A percentile compares a stretch with the other conserved stretches of the same genome.
These are phyloP conservation scores for Nemania sp. DNA, from an alignment of 2,329 filamentous ascomycete species.

Conservation along the genomic window DNA sequence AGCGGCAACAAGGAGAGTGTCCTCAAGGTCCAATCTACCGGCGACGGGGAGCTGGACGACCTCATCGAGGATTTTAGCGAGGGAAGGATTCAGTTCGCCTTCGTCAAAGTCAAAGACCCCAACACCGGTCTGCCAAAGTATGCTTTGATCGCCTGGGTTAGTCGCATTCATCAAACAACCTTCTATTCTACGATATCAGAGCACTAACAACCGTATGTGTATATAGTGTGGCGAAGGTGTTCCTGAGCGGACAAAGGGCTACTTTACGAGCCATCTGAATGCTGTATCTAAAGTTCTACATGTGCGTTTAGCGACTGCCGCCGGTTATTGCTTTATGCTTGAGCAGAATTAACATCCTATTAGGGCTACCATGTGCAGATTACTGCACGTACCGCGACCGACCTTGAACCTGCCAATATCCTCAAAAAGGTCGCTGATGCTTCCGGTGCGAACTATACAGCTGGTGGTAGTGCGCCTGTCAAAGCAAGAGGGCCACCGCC, in stretches of 20 bases:
- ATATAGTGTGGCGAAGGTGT: conserved; percentile 89
- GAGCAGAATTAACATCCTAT: conserved; percentile 51
- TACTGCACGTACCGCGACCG: conserved; percentile 89
- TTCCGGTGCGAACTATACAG: conserved; percentile 93
- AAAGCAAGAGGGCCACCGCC: conserved; percentile 69
- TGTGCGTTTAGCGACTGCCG: conserved; percentile 42
- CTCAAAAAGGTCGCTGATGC: conserved; percentile 94
- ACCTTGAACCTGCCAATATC: conserved; percentile 88
- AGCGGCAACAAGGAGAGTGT: conserved; percentile 89
- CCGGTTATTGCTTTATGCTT: not conserved
- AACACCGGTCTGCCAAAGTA: conserved; percentile 91
- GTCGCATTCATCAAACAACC: conserved; percentile 40
- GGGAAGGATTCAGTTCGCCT: conserved; percentile 95
- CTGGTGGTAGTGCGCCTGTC: conserved; percentile 68
- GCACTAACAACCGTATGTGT: conserved; percentile 30
- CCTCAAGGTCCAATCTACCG: conserved; percentile 91
- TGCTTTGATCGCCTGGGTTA: conserved; percentile 88
- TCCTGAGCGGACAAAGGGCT: conserved; percentile 97
- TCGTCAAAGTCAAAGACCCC: conserved; percentile 94
- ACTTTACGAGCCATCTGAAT: conserved; percentile 94
- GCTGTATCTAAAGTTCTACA: conserved; percentile 93
- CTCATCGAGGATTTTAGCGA: conserved; percentile 97
- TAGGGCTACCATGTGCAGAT: conserved; percentile 95
- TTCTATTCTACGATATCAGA: conserved; percentile 6
- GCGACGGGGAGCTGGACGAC: conserved; percentile 91